Percentiles rank a stretch among this genome's conserved stretches.
Evolutionary conservation across 768 basidiomycete species (phyloP).

Genomic region (Suillus ampliporus): DNA sequence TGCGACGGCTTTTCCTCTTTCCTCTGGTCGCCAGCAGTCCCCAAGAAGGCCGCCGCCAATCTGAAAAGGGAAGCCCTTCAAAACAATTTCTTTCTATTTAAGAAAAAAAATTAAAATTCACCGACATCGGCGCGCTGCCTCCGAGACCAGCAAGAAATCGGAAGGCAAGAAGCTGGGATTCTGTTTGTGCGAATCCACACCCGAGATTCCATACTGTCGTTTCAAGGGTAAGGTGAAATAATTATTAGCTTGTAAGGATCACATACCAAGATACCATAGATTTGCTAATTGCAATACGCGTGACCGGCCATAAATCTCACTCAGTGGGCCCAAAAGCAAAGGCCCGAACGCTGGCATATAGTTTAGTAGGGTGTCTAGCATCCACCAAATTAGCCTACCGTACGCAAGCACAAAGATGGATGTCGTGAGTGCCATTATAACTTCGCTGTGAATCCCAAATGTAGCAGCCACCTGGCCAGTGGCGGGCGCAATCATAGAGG

Average conservation of each 20-base stretch:
- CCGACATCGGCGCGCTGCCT: constrained; percentile 69
- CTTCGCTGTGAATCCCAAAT: constrained; percentile 58
- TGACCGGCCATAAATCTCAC: constrained; percentile 74
- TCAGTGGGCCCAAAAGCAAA: constrained; percentile 59
- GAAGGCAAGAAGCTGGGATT: constrained; percentile 65
- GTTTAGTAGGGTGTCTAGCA: neutral
- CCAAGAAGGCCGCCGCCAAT: constrained; percentile 72
- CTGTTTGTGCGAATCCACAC: constrained; percentile 67
- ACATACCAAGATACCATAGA: constrained; percentile 66
- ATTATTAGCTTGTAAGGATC: neutral
- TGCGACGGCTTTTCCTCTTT: constrained; percentile 67
- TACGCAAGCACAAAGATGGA: constrained; percentile 67
- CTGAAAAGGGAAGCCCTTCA: constrained; percentile 20
- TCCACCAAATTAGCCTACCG: constrained; percentile 42
- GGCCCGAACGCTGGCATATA: constrained; percentile 32
- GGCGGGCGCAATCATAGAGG: constrained; percentile 78
- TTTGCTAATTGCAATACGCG: constrained; percentile 66
- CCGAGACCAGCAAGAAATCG: constrained; percentile 74
- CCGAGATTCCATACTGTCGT: constrained; percentile 61
- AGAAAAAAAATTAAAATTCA: constrained; percentile 22
- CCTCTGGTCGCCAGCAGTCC: constrained; percentile 65
- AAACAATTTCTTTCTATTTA: neutral
- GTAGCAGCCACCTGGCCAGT: constrained; percentile 51
- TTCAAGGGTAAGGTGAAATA: neutral
- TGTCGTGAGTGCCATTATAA: constrained; percentile 58